Percentiles rank a stretch among this genome's conserved stretches.
Conservation (phyloP, 1,284 basidiomycete species). For the Ustilago xerochloae region DNA sequence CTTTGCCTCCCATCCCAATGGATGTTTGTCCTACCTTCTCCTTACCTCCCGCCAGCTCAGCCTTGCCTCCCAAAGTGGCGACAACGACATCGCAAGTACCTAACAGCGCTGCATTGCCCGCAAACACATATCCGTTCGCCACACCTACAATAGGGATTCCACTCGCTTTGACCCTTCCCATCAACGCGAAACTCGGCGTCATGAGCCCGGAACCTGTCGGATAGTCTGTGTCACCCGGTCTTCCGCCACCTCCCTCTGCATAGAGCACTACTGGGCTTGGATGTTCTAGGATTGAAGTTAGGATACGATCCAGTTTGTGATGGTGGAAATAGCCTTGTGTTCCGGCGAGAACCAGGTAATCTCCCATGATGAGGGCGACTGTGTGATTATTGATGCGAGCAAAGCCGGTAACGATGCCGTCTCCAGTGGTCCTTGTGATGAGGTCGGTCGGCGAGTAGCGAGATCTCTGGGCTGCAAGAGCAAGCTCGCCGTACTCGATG, state of each 20-base stretch:
- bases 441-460: conserved; percentile 14
- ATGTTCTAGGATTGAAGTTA: conserved; percentile 21
- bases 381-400: conserved; percentile 25
- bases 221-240: conserved; percentile 51
- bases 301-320: conserved; percentile 50
- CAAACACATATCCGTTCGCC: conserved; percentile 53
- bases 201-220: conserved; percentile 24
- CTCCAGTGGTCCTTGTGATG: conserved; percentile 32
- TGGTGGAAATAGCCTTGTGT: conserved; percentile 56
- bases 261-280: conserved; percentile 51
- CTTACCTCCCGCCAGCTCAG: not conserved
- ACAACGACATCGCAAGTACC: conserved; percentile 53
- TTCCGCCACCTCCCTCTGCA: conserved; percentile 55
- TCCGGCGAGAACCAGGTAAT: conserved; percentile 53
- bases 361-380: conserved; percentile 36
- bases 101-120: conserved; percentile 53
- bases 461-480: conserved; percentile 36
- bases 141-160: conserved; percentile 50
- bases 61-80: conserved; percentile 33
- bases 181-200: conserved; percentile 51
- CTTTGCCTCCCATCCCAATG: conserved; percentile 54
- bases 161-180: conserved; percentile 35
- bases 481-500: conserved; percentile 51
- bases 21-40: conserved; percentile 17
- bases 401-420: conserved; percentile 54